phyloP scores from a whole-genome alignment of 2,329 filamentous ascomycete genomes.

The Westerdykella sp. region DNA sequence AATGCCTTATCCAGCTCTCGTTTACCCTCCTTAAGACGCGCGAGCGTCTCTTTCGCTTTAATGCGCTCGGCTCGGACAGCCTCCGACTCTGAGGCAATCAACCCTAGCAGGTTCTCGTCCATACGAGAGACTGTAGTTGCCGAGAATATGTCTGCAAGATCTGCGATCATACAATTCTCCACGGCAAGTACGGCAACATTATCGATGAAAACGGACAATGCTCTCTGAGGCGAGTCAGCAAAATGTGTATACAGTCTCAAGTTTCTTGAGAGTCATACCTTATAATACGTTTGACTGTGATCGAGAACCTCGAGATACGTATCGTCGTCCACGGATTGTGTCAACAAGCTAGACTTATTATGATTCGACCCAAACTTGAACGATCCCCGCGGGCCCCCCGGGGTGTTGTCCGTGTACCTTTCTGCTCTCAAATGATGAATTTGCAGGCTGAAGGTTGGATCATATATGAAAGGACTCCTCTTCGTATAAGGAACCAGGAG shows the following conservation, averaged over 20 bases:
- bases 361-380: not conserved
- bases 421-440: conserved; percentile 10
- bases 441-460: conserved; percentile 16
- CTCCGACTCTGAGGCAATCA: conserved; percentile 23
- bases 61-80: conserved; percentile 12
- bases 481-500: conserved; percentile 15
- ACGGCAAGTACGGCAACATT: conserved; percentile 23
- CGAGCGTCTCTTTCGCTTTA: conserved; percentile 10
- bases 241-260: not conserved
- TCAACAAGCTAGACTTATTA: conserved; percentile 9
- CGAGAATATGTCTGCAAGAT: conserved; percentile 17
- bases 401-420: conserved; percentile 3
- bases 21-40: conserved; percentile 11
- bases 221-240: conserved; percentile 12
- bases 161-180: conserved; percentile 20
- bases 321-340: conserved; percentile 16
- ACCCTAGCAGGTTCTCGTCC: conserved; percentile 15
- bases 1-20: conserved; percentile 5
- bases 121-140: conserved; percentile 14
- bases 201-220: conserved; percentile 21
- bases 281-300: conserved; percentile 24
- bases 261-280: conserved; percentile 6
- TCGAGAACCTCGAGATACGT: conserved; percentile 23
- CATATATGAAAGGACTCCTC: conserved; percentile 18
- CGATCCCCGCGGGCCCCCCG: not conserved